Base-by-base conservation (phyloP, 768 basidiomycete species). In the Tricholoma terreum region DNA sequence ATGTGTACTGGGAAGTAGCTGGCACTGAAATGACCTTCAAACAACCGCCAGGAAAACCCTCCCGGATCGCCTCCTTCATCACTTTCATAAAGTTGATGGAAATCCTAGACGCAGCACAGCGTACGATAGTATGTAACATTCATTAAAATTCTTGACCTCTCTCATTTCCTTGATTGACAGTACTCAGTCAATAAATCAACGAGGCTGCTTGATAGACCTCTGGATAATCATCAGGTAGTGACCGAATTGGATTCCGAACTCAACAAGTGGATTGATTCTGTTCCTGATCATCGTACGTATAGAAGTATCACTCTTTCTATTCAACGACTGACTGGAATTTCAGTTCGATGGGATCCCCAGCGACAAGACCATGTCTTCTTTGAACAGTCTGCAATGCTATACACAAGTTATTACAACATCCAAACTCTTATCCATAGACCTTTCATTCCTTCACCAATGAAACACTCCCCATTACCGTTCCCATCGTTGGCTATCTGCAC, bases 401-500 rank as follows among this genome's bases (percentile, higher is more conserved):
- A 78, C 60, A 70, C 72, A 5, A 73, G 64, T 2, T 80, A 77
- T 52, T 76, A 79, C 59, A 64, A 76, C 49, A 70, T 83, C n/a
- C 83, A 87, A 63, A 92, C 93, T 61, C 72, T 85, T 54, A 82
- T 92, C 46, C 91, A 93, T 68, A 79, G 91, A 40, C 86, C 87
- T 1, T 92, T 89, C 69, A 86, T 94, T 55, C 87, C 88, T 0
- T 79, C 80, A 2, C 81, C 84, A 0, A 74, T 76, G 35, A 83
- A 83, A 53, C 77, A 69, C 8, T 62, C 64, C 7, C 67, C 73
- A 2, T 56, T 69, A 9, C 65, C 71, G 2, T 79, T 85, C 48
- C 85, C 87, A 73, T 64, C 90, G 0, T 75, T 92, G 33, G 87
- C 89, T 0, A 92, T 94, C 53, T 93, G 90, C 67, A 84, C 86